Evolutionary conservation across 2,329 filamentous ascomycete genomes (phyloP).

Genomic region (Cadophora sp.): DNA sequence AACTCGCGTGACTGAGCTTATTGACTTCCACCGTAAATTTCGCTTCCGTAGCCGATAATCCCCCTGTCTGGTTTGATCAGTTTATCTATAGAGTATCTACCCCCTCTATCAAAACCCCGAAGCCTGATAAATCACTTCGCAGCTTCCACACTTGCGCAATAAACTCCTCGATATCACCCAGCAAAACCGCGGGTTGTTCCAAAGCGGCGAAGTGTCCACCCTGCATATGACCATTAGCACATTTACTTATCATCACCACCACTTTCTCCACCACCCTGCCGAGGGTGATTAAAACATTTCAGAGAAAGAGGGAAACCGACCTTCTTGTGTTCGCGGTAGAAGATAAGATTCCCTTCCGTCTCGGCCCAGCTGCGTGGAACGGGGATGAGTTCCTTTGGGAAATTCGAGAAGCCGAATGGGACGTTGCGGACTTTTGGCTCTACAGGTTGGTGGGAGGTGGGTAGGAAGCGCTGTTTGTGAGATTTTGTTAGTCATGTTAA

Average conservation of each 20-base stretch:
- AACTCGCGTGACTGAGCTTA: too few species aligned
- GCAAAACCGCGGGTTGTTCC: constrained; percentile 51
- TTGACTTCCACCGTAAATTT: too few species aligned
- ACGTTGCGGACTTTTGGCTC: not conserved
- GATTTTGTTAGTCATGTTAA: not conserved
- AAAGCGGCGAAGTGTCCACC: constrained; percentile 62
- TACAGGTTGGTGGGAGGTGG: not conserved
- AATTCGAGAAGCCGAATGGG: constrained; percentile 54
- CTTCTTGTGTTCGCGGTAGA: constrained; percentile 45
- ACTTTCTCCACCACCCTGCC: not conserved
- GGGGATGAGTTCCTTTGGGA: constrained; percentile 51
- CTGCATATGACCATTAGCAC: constrained; percentile 19
- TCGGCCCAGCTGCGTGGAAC: constrained; percentile 49
- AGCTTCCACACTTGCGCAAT: constrained; percentile 15
- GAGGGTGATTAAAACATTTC: too few species aligned
- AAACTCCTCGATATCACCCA: constrained; percentile 45
- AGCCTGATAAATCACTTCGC: not conserved
- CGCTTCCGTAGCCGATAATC: too few species aligned
- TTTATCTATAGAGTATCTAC: not conserved
- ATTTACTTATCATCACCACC: not conserved
- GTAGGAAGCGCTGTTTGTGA: not conserved
- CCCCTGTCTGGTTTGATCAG: too few species aligned
- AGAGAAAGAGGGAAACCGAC: not conserved
- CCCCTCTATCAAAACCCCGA: not conserved
- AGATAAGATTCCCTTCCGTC: constrained; percentile 49